Evolutionary conservation across 768 basidiomycete species (phyloP).

Genomic region (Macrolepiota dolichaula): DNA sequence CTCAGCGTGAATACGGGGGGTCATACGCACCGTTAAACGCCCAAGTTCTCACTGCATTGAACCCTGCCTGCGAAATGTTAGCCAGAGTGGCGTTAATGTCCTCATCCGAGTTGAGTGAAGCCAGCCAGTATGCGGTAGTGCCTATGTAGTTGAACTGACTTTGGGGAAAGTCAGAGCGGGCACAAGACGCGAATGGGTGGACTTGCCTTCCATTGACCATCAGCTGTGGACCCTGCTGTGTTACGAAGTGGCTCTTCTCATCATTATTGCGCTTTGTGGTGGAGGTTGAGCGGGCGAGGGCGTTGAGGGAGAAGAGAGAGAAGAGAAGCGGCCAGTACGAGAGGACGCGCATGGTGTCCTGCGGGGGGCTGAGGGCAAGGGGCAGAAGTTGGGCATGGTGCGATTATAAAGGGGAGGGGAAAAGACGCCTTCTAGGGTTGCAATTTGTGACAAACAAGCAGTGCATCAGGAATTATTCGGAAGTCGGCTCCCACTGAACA

Average conservation of each 20-base stretch:
- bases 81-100: conserved; percentile 59
- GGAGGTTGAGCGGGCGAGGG: conserved; percentile 24
- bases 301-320: conserved; percentile 17
- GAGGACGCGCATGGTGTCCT: conserved; percentile 13
- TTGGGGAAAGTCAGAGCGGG: conserved; percentile 1
- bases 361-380: conserved; percentile 6
- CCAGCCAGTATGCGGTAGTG: conserved; percentile 69
- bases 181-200: background rate
- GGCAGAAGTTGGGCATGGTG: background rate
- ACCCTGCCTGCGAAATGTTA: conserved; percentile 52
- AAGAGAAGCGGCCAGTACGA: conserved; percentile 19
- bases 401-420: conserved; percentile 3
- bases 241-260: conserved; percentile 34
- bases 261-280: conserved; percentile 23
- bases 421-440: background rate
- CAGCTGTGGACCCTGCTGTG: conserved; percentile 42
- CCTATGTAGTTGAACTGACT: conserved; percentile 32
- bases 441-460: background rate
- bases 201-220: conserved; percentile 51
- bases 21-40: conserved; percentile 58
- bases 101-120: conserved; percentile 44
- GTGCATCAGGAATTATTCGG: background rate
- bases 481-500: background rate
- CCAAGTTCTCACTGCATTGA: conserved; percentile 65
- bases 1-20: conserved; percentile 1